phyloP scores from a whole-genome alignment of 148 eudicot species.

The Dianthus caryophyllus region DNA sequence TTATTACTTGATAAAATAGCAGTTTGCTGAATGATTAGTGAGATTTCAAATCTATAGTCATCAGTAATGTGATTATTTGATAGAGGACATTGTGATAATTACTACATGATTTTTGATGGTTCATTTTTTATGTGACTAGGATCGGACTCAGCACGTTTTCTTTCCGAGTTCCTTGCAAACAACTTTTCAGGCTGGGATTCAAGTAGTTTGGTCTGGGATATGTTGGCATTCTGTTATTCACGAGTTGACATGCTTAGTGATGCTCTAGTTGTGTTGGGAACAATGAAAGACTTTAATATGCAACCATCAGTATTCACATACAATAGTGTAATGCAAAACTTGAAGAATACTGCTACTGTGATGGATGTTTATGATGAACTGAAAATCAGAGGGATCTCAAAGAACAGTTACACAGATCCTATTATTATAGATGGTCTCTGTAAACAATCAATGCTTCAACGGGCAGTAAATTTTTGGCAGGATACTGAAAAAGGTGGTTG shows the following conservation, averaged over 20 bases:
- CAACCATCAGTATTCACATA: conserved; percentile 62
- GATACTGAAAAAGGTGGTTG: conserved; percentile 29
- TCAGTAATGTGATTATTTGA: neutral
- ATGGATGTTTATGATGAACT: conserved; percentile 56
- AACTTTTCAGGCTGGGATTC: conserved; percentile 50
- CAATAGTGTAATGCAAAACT: conserved; percentile 66
- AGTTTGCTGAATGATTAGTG: neutral
- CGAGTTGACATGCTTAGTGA: conserved; percentile 58
- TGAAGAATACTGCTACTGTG: conserved; percentile 47
- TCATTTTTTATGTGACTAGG: conserved; percentile 47
- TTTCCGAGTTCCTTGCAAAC: conserved; percentile 52
- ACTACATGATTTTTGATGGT: conserved; percentile 23
- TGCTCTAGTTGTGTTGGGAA: conserved; percentile 59
- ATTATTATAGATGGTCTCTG: conserved; percentile 70
- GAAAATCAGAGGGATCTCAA: conserved; percentile 39
- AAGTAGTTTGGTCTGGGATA: conserved; percentile 62
- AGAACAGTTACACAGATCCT: conserved; percentile 48
- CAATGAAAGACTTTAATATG: conserved; percentile 63
- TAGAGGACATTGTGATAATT: neutral
- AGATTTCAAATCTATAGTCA: too few relatives aligned
- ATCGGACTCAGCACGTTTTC: conserved; percentile 48
- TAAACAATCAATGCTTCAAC: conserved; percentile 55
- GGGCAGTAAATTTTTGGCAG: conserved; percentile 50
- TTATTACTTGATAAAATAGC: neutral
- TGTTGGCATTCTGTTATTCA: conserved; percentile 70